Base-by-base conservation (phyloP, 164 flowering plant genomes). In the Litsea cubeba region DNA sequence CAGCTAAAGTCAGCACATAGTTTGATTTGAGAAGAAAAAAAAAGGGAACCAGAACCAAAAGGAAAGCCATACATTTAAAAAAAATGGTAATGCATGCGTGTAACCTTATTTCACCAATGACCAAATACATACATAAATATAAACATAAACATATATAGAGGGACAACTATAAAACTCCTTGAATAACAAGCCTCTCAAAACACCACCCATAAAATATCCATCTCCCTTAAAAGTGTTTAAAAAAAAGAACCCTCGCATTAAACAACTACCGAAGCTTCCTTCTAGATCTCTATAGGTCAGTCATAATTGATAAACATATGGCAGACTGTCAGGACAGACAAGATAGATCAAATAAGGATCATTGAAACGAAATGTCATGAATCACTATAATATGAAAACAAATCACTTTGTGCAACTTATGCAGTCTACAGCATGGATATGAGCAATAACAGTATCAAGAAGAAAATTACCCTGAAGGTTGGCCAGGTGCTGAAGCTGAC, bases 391-490 rank as follows among this genome's bases (percentile, higher is more conserved):
- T 7, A 40, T 40, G 46, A 40, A 11, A 40, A 40, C 35, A 40
- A 40, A 40, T 40, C 46, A 8, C 46, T 11, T 40, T 40, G 46
- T 40, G 46, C 46, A 40, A 40, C 10, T 40, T 40, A 7, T 40
- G 7, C 46, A 40, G 46, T 8, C 46, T 40, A 8, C 35, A 40
- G 46, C 30, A 64, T 64, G n/a, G 12, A 64, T 23, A 64, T 23
- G 67, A 25, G 30, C 0, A n/a, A 64, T 40, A 40, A 64, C 24
- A 11, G 32, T 64, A 23, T 6, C 20, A 2, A 6, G 67, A 23
- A 64, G 30, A 8, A 23, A 12, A 23, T 28, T 80, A 95, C 99
- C 99, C 98, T 71, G 98, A 89, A 72, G 97, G 85, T 80, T 93
- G 98, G 79, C 92, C 87, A 63, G 89, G 73, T 25, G 92, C 83